Evolutionary conservation across 208 protist species (phyloP), one percentile per base, ranked within the genome.

Genomic region (Trypanosoma brucei): DNA sequence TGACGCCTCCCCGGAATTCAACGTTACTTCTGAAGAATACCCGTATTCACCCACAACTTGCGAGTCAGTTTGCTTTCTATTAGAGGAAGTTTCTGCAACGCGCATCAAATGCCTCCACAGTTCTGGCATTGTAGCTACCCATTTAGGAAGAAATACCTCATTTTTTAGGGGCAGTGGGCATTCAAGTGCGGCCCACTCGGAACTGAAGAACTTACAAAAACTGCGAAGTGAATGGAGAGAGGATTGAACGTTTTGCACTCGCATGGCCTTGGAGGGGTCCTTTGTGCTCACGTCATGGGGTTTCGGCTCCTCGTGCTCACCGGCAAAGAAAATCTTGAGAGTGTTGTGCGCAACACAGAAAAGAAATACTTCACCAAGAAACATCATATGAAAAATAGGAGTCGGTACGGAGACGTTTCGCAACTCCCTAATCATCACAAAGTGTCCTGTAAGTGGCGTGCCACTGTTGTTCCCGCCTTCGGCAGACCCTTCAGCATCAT

Each of bases 171-270:
- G 83, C 3, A 92, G 70, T 33, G 53, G 60, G 8, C 63, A 75
- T 39, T 73, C 58, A 61, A 79, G 86, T 8, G 85, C 78, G 6
- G 82, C 75, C 82, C 85, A 92, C 38, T 76, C 74, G 57, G 68
- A 74, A 6, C 55, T 62, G 36, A 74, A 74, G 45, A 68, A 74
- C 6, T 53, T 9, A n/a, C 57, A 74, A 51, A 74, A 55, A 9
- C 58, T 0, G 42, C 60, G 44, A 57, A 74, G 61, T 11, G 34
- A 49, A 38, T 64, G 42, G 8, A 74, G 38, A n/a, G 61, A 65
- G 3, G 68, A 74, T 4, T 56, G 50, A 55, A 52, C 45, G 50
- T 74, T 74, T 30, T 74, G 36, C 37, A 50, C 49, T 5, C 35
- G 34, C 22, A 49, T 45, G 38, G 3, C 14, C 55, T 65, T 69